Conservation (phyloP, 2,329 filamentous ascomycete species). For the Fusarium armeniacum region DNA sequence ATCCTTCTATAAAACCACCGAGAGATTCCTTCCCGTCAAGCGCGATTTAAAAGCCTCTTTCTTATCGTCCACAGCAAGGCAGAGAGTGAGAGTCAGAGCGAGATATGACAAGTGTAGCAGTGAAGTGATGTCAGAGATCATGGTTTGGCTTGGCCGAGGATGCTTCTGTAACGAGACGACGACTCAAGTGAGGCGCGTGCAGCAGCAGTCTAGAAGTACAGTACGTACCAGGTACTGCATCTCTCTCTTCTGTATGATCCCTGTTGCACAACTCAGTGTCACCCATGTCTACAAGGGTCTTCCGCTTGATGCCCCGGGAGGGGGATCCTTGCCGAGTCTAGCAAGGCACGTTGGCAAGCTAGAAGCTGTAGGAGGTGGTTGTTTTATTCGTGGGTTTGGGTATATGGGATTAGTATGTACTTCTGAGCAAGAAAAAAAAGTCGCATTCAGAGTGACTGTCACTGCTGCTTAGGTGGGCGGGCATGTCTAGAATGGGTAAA, state of each 20-base stretch:
- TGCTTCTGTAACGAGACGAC: constrained; percentile 16
- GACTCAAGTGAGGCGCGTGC: constrained; percentile 33
- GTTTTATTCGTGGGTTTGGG: constrained; percentile 27
- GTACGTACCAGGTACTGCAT: constrained; percentile 2
- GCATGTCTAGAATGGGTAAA: background rate
- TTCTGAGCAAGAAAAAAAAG: background rate
- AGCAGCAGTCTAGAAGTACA: constrained; percentile 17
- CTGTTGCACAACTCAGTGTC: constrained; percentile 30
- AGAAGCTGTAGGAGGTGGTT: constrained; percentile 16
- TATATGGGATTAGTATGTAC: background rate
- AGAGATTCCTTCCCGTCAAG: constrained; percentile 16
- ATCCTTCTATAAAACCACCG: constrained; percentile 9
- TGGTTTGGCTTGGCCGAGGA: constrained; percentile 13
- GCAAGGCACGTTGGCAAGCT: constrained; percentile 26
- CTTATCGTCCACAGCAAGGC: constrained; percentile 3
- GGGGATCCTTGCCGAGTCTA: constrained; percentile 34
- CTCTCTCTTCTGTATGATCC: constrained; percentile 6
- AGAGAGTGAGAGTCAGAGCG: constrained; percentile 1
- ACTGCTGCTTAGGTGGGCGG: constrained; percentile 13
- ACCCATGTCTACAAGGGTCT: constrained; percentile 45
- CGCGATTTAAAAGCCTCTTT: constrained; percentile 18
- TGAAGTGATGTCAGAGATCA: constrained; percentile 48
- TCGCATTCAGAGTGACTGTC: constrained; percentile 1
- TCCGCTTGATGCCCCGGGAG: constrained; percentile 34
- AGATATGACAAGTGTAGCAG: constrained; percentile 12